These are phyloP conservation scores for Amphibolis antarctica DNA, from an alignment of 106 monocot genomes.

Conservation along the genomic window DNA sequence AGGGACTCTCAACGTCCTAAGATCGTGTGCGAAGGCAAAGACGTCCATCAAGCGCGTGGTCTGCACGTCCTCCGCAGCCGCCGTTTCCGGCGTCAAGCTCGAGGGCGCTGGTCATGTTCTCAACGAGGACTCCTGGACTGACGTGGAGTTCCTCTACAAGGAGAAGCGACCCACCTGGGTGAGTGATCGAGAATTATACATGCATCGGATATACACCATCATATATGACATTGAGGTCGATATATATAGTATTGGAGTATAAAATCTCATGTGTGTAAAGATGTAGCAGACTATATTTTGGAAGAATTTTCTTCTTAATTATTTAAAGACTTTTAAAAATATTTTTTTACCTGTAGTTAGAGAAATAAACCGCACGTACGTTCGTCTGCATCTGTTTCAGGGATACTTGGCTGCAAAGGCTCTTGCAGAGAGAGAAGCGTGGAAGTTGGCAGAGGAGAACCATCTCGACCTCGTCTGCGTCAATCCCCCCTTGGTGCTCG, in stretches of 20 bases:
- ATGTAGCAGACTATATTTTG: too few species aligned
- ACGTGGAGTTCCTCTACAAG: constrained; percentile 7
- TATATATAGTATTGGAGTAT: too few species aligned
- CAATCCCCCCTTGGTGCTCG: constrained; percentile 2
- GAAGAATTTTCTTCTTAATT: too few species aligned
- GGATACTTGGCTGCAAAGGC: constrained; percentile 11
- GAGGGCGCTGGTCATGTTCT: background rate
- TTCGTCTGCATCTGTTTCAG: background rate
- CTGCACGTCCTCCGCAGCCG: constrained; percentile 10
- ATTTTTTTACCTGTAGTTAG: too few species aligned
- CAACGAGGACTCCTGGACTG: constrained; percentile 17
- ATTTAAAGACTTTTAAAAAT: too few species aligned
- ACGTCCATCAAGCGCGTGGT: constrained; percentile 6
- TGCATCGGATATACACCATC: too few species aligned
- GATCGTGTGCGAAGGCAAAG: constrained; percentile 8
- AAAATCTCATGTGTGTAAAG: too few species aligned
- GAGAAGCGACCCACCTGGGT: constrained; percentile 19
- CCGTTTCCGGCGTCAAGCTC: constrained; percentile 2
- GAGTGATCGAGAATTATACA: too few species aligned
- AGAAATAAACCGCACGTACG: too few species aligned
- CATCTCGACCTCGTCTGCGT: constrained; percentile 6
- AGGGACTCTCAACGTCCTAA: constrained; percentile 15
- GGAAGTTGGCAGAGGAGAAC: constrained; percentile 7
- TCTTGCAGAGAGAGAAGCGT: constrained; percentile 11
- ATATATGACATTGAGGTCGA: too few species aligned